phyloP scores from a whole-genome alignment of 2,329 filamentous ascomycete genomes.

The Apiospora sp. region DNA sequence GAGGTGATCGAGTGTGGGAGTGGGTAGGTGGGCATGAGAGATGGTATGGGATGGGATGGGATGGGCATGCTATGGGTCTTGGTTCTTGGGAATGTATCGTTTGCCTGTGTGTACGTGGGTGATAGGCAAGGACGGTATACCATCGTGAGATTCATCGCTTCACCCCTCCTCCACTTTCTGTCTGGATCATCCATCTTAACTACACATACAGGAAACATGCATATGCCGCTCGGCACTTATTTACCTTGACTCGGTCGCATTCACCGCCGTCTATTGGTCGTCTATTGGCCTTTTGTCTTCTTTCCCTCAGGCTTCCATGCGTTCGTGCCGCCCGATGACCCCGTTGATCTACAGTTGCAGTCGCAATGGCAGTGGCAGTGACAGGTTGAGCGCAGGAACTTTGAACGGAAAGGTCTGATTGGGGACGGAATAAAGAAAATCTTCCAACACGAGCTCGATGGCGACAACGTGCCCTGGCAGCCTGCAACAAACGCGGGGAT shows the following conservation, averaged over 20 bases:
- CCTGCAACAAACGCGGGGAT: background rate
- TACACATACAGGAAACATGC: no score
- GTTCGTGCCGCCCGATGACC: background rate
- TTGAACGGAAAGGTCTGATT: background rate
- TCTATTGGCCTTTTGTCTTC: no score
- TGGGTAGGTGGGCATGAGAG: background rate
- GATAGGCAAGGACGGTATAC: background rate
- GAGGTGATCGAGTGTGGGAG: no score
- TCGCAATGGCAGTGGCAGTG: background rate
- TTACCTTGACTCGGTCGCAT: slow-evolving; percentile 8
- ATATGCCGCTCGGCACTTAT: background rate
- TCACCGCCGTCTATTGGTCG: background rate
- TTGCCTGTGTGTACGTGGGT: background rate
- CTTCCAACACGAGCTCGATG: slow-evolving; percentile 23
- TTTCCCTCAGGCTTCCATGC: background rate
- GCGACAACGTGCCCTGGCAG: background rate
- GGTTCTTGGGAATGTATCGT: no score
- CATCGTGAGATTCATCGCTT: background rate
- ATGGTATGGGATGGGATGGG: no score
- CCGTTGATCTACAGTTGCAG: slow-evolving; percentile 19
- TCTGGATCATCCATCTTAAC: background rate
- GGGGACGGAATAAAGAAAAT: background rate
- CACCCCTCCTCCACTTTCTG: slow-evolving; percentile 5
- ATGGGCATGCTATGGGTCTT: background rate
- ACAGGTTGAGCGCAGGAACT: slow-evolving; percentile 1